Evolutionary conservation across 805 yeast genomes (phyloP).

Genomic region (Yamadazyma takamatsuzukensis): DNA sequence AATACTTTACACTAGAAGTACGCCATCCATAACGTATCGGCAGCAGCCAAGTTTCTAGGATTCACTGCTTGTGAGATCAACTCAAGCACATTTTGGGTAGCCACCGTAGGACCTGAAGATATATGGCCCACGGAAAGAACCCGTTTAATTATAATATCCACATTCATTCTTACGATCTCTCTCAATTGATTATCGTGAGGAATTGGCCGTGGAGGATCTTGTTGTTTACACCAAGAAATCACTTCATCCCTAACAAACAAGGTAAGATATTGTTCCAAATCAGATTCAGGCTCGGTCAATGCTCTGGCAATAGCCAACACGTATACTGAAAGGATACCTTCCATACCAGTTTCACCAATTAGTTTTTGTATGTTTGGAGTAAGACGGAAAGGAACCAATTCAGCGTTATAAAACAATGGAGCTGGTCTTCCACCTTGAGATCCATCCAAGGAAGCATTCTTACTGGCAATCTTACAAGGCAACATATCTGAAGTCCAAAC

Average conservation of each 20-base stretch:
- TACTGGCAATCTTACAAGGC: constrained; percentile 75
- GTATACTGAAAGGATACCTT: constrained; percentile 85
- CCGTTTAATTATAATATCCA: constrained; percentile 76
- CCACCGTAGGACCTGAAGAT: constrained; percentile 63
- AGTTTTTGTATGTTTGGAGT: constrained; percentile 93
- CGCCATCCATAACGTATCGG: constrained; percentile 95
- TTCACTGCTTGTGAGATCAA: constrained; percentile 92
- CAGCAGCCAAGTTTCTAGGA: constrained; percentile 86
- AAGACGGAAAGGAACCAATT: constrained; percentile 91
- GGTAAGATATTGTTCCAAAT: constrained; percentile 86
- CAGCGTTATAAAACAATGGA: constrained; percentile 88
- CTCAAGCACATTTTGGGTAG: constrained; percentile 87
- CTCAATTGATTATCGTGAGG: constrained; percentile 81
- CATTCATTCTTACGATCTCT: constrained; percentile 85
- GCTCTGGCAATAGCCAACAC: constrained; percentile 84
- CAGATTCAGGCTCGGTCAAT: constrained; percentile 86
- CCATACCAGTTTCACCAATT: constrained; percentile 91
- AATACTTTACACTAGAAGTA: constrained; percentile 69
- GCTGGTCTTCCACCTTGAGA: constrained; percentile 51
- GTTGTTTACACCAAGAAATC: constrained; percentile 88
- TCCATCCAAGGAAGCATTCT: constrained; percentile 44
- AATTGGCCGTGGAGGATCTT: constrained; percentile 65
- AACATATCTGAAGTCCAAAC: constrained; percentile 95
- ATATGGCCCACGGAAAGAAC: constrained; percentile 66
- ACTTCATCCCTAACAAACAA: constrained; percentile 94